These are phyloP conservation scores for Plectranthus barbatus DNA, from an alignment of 257 asterid genomes.

Conservation along the genomic window DNA sequence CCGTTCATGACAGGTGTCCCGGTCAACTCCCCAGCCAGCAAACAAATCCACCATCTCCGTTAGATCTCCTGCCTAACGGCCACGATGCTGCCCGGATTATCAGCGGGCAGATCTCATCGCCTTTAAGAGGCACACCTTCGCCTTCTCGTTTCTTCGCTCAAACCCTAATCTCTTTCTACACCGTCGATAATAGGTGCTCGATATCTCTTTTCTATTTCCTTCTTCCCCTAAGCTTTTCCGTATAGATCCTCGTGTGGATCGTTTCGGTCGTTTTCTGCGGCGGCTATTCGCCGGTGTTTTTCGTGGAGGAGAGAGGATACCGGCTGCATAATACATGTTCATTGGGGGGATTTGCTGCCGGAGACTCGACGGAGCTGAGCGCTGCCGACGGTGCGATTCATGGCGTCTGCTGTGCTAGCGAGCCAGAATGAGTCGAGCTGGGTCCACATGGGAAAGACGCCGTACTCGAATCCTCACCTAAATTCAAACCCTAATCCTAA, in stretches of 20 bases:
- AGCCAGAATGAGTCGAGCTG: conserved; percentile 84
- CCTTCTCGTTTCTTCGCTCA: conserved; percentile 60
- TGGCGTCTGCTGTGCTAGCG: conserved; percentile 90
- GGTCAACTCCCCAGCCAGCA: conserved; percentile 74
- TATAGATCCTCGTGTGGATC: not conserved
- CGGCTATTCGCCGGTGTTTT: conserved; percentile 5
- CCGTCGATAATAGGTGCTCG: not conserved
- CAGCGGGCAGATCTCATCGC: conserved; percentile 82
- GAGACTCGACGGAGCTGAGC: conserved; percentile 35
- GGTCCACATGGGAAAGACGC: conserved; percentile 84
- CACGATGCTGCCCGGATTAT: conserved; percentile 46
- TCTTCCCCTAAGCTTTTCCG: not conserved
- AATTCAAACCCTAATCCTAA: conserved; percentile 72
- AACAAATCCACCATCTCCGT: conserved; percentile 32
- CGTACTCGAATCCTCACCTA: conserved; percentile 47
- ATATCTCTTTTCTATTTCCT: not conserved
- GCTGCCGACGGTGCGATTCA: conserved; percentile 42
- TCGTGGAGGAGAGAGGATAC: not conserved
- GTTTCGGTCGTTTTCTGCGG: not conserved
- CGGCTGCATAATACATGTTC: conserved; percentile 37
- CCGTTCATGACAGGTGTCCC: conserved; percentile 57
- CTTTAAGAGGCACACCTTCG: conserved; percentile 66
- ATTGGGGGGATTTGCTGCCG: conserved; percentile 23
- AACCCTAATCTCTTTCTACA: conserved; percentile 42
- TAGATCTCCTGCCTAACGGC: conserved; percentile 38